Evolutionary conservation across 352 stramenopile genomes (phyloP).

Genomic region (Phytophthora sansomeana): DNA sequence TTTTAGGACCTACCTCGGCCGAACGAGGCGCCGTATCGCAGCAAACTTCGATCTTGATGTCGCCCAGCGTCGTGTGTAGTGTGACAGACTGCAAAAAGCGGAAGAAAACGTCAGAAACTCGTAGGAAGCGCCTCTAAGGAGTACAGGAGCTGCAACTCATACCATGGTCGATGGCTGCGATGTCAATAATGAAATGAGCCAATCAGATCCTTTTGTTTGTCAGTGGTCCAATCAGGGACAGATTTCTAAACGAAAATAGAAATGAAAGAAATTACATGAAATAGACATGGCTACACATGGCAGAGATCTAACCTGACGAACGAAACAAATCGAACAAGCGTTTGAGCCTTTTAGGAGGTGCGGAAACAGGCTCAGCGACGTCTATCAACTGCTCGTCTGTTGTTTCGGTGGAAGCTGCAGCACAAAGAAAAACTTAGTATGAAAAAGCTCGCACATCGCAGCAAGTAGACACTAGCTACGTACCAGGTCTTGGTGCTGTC

Average conservation of each 20-base stretch:
- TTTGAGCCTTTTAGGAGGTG: conserved; percentile 6
- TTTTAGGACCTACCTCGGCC: conserved; percentile 60
- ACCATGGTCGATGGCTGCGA: conserved; percentile 30
- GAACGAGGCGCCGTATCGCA: conserved; percentile 94
- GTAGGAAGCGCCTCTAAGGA: background rate
- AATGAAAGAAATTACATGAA: conserved; percentile 5
- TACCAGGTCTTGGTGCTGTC: conserved; percentile 2
- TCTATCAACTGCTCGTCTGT: background rate
- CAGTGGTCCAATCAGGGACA: background rate
- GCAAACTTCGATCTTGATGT: conserved; percentile 98
- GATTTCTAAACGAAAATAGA: background rate
- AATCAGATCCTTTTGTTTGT: conserved; percentile 24
- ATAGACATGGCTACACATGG: conserved; percentile 23
- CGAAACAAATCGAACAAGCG: conserved; percentile 7
- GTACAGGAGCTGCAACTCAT: background rate
- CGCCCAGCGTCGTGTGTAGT: conserved; percentile 94
- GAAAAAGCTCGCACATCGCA: too few species aligned
- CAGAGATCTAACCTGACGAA: conserved; percentile 1
- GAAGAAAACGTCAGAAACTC: conserved; percentile 2
- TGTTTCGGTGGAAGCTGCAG: background rate
- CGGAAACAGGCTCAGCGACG: background rate
- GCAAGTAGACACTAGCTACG: background rate
- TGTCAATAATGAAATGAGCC: conserved; percentile 22
- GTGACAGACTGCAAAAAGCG: conserved; percentile 87
- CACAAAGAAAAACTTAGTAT: background rate